Evolutionary conservation across 257 asterid genomes (phyloP).

Genomic region (Solanum habrochaites): DNA sequence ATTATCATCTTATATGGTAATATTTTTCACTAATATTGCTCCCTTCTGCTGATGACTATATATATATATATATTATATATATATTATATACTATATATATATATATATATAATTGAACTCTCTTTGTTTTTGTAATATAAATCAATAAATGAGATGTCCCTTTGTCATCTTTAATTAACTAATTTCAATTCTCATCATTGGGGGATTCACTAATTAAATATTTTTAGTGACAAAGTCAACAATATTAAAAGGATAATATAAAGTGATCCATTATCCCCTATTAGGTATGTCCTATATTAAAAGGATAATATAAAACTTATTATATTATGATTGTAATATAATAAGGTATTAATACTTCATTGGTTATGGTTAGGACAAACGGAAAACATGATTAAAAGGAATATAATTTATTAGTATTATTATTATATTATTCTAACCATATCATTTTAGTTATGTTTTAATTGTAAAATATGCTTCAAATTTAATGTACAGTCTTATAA

Average conservation of each 20-base stretch:
- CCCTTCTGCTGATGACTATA: no score
- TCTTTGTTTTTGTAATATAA: neutral
- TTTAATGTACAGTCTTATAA: neutral
- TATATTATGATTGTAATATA: neutral
- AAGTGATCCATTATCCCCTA: neutral
- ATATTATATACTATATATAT: no score
- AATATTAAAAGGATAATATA: neutral
- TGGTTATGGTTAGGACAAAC: neutral
- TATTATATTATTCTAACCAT: neutral
- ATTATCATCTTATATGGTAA: no score
- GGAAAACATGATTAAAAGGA: neutral
- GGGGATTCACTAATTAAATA: neutral
- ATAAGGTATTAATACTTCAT: neutral
- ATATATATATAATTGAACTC: no score
- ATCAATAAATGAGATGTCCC: neutral
- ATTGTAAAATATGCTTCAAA: neutral
- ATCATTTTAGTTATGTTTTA: neutral
- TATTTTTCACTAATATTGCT: no score
- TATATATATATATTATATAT: no score
- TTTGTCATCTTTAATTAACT: neutral
- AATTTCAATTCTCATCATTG: neutral
- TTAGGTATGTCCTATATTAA: neutral
- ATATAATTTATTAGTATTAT: neutral
- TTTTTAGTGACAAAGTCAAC: neutral
- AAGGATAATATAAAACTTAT: neutral